Evolutionary conservation across 257 asterid species (phyloP), one percentile per base, ranked within the genome.

Genomic region (Solanum sparsipilum): DNA sequence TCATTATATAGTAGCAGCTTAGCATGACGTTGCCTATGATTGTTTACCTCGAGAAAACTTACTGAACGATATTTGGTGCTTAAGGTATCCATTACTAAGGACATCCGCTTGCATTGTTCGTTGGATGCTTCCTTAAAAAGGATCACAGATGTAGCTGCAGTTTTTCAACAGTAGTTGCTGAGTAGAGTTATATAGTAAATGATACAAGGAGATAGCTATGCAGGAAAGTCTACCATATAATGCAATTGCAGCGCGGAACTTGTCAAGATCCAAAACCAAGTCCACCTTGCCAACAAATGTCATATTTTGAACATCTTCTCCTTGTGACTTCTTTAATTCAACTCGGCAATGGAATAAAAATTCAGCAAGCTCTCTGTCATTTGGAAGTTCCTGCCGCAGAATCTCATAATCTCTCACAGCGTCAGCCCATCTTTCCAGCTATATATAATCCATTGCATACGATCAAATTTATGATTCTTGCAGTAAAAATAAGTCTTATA

Each of bases 391-490:
- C 88, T 87, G 92, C 91, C 93, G 93, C 79, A 96, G 91, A 72
- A 89, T 91, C 90, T 94, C 98, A 29, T 97, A 97, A 88, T 97
- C 99, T 88, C 91, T 94, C 86, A 97, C 94, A 65, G 99, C 98
- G 90, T 96, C 98, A 36, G 75, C 93, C 98, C 98, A 95, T 58
- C 92, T 89, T 89, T 96, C 98, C 81, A 97, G 98, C 99, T 97
- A 85, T 39, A 39, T 97, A 85, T 39, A 39, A 86, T 95, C 95
- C 83, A 75, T 85, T 27, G 58, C 88, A 95, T 95, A 92, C 10
- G 88, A 86, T 87, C 93, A 95, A 76, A 93, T 94, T 95, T 94
- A 74, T 65, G 90, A 9, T 16, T 46, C 1, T 16, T 0, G 7
- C 44, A 72, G 21, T 32, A 32, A 3, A 32, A 72, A 32, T 39